Conservation (phyloP, 2,329 filamentous ascomycete species). For the Dothistroma septosporum region DNA sequence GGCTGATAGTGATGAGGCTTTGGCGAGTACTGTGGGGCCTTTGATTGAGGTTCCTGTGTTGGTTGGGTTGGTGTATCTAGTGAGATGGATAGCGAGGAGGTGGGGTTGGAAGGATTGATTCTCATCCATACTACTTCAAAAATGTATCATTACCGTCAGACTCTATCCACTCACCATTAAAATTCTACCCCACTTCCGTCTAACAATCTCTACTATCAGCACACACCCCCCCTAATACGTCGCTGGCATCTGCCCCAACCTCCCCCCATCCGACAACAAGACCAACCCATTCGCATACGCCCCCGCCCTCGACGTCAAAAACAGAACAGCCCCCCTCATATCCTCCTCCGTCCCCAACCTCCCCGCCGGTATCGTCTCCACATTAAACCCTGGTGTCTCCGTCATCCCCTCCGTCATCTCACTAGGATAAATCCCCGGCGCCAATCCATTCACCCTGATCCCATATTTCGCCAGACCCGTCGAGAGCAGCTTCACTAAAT, state of each 20-base stretch:
- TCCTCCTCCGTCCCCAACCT: slow-evolving; percentile 56
- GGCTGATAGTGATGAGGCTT: slow-evolving; percentile 69
- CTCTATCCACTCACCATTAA: too few relatives aligned
- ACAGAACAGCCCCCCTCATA: slow-evolving; percentile 54
- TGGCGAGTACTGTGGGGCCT: slow-evolving; percentile 79
- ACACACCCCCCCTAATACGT: background rate
- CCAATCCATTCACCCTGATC: slow-evolving; percentile 45
- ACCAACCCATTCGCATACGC: slow-evolving; percentile 64
- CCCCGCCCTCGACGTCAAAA: slow-evolving; percentile 60
- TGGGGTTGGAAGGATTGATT: slow-evolving; percentile 49
- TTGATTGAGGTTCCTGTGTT: slow-evolving; percentile 83
- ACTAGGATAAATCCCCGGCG: slow-evolving; percentile 35
- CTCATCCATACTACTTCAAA: background rate
- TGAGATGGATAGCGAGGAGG: slow-evolving; percentile 56
- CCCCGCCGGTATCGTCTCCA: slow-evolving; percentile 22
- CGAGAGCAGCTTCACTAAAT: slow-evolving; percentile 43
- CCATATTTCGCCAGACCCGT: slow-evolving; percentile 41
- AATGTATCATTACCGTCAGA: too few relatives aligned
- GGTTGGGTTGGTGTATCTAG: slow-evolving; percentile 69
- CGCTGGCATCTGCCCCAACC: slow-evolving; percentile 42
- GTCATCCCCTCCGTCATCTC: slow-evolving; percentile 13
- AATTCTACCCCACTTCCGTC: too few relatives aligned
- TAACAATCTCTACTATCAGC: too few relatives aligned
- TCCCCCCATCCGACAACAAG: slow-evolving; percentile 60
- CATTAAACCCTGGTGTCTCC: slow-evolving; percentile 10